Evolutionary conservation across 1,284 basidiomycete genomes (phyloP).

Genomic region (Melampsora abietis-canadensis): DNA sequence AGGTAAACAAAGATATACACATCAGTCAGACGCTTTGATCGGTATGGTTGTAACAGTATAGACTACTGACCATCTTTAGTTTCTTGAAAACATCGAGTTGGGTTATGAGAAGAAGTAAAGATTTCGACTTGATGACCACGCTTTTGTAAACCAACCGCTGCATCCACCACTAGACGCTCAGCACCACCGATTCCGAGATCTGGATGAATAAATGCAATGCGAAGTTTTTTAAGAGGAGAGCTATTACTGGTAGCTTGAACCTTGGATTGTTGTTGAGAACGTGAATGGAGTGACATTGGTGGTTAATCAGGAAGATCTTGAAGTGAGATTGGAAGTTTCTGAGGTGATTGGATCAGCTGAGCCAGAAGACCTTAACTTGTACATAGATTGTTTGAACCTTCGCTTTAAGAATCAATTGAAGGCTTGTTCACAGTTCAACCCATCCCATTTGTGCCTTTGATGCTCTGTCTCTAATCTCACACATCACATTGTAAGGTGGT

Average conservation of each 20-base stretch:
- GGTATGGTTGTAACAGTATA: neutral
- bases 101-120: constrained; percentile 90
- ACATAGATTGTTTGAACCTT: too few relatives aligned
- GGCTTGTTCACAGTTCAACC: too few relatives aligned
- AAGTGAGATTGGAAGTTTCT: too few relatives aligned
- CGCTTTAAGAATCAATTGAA: too few relatives aligned
- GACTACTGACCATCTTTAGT: constrained; percentile 69
- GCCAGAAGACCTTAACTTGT: too few relatives aligned
- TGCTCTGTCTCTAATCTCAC: too few relatives aligned
- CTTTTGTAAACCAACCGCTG: constrained; percentile 78
- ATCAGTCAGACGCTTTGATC: neutral
- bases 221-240: constrained; percentile 46
- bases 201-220: constrained; percentile 85
- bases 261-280: constrained; percentile 8
- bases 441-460: too few relatives aligned
- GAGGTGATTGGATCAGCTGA: too few relatives aligned
- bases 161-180: constrained; percentile 92
- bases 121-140: constrained; percentile 84
- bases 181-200: constrained; percentile 97
- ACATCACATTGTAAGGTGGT: too few relatives aligned
- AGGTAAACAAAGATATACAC: neutral
- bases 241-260: neutral
- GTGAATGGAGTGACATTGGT: constrained; percentile 7
- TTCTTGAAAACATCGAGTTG: constrained; percentile 64
- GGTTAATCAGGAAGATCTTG: neutral